These are phyloP conservation scores for Fragaria nilgerrensis DNA, from an alignment of 306 rosid genomes.

Conservation along the genomic window DNA sequence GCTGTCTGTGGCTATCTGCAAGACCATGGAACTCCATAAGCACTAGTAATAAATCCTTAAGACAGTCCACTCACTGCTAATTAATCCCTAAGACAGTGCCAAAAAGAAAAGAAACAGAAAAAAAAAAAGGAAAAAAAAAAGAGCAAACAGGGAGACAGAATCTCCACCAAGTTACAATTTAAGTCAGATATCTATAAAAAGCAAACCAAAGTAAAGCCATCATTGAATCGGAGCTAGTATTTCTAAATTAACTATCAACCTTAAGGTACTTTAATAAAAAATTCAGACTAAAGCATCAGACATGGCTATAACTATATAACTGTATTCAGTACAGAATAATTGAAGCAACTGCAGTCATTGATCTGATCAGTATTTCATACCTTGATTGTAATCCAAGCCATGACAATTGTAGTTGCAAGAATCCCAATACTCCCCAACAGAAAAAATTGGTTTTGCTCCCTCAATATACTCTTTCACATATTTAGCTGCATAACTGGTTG, in stretches of 20 bases:
- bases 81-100: too few relatives aligned
- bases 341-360: background rate
- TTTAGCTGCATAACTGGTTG: slow-evolving; percentile 67
- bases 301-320: background rate
- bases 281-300: background rate
- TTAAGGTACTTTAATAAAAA: background rate
- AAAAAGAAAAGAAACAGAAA: too few relatives aligned
- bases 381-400: slow-evolving; percentile 85
- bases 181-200: background rate
- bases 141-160: background rate
- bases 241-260: background rate
- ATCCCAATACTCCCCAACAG: slow-evolving; percentile 91
- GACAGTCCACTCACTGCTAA: background rate
- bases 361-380: slow-evolving; percentile 30
- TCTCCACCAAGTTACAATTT: background rate
- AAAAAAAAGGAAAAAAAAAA: too few relatives aligned
- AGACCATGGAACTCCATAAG: background rate
- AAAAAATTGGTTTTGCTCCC: slow-evolving; percentile 77
- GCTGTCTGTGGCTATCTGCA: slow-evolving; percentile 86
- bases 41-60: background rate
- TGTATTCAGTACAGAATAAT: background rate
- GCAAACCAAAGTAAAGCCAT: background rate
- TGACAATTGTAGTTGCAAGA: slow-evolving; percentile 70
- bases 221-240: background rate
- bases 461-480: slow-evolving; percentile 81